Base-by-base conservation (phyloP, 78 protist genomes). In the Trichosphaerium sp. region DNA sequence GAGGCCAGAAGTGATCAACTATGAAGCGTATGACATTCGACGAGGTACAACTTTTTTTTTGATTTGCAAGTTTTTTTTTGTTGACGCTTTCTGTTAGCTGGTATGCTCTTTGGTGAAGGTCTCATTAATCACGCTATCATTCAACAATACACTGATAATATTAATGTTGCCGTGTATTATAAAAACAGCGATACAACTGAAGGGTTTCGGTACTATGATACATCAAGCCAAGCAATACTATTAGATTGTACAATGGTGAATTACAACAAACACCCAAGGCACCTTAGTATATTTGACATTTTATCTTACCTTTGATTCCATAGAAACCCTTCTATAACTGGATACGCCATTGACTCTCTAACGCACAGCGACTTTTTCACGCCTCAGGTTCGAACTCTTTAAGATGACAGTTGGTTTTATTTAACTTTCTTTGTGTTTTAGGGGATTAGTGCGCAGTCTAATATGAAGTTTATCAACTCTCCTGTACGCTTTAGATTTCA, bases 131-230 rank as follows among this genome's bases (percentile, higher is more conserved):
- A n/a, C n/a, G n/a, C n/a, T n/a, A n/a, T n/a, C n/a, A n/a, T n/a
- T n/a, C n/a, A n/a, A n/a, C n/a, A n/a, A n/a, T n/a, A n/a, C n/a
- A n/a, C n/a, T n/a, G n/a, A n/a, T n/a, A n/a, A n/a, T n/a, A n/a
- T n/a, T n/a, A n/a, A n/a, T n/a, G n/a, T n/a, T n/a, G n/a, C n/a
- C n/a, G n/a, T n/a, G n/a, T n/a, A n/a, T n/a, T n/a, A n/a, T n/a
- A n/a, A n/a, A n/a, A n/a, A n/a, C n/a, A n/a, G n/a, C n/a, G n/a
- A n/a, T n/a, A n/a, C n/a, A n/a, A n/a, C n/a, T 25, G 75, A 82
- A 23, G 88, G 88, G 15, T 82, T 82, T 75, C 83, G 78, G 58
- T 78, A 78, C 29, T 82, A 82, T 29, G 88, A 82, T 55, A 78
- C 82, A 0, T 77, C 29, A 5, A 59, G 56, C 4, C 71, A 78